Conservation (phyloP, 1,139 yeast species). For the Yamadazyma siamensis region DNA sequence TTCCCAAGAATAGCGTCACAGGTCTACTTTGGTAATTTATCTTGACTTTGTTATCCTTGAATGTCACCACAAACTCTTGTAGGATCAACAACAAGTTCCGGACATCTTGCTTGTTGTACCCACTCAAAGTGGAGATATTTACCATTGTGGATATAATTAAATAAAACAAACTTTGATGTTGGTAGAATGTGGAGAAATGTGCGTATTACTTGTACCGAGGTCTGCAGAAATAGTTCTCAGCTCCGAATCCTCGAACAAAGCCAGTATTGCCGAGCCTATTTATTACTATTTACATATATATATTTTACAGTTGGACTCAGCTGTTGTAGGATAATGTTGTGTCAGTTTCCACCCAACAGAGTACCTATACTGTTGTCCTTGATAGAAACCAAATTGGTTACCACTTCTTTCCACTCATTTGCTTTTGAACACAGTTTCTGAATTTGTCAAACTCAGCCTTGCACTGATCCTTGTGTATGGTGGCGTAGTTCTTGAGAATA, state of each 20-base stretch:
- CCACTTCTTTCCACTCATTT: constrained; percentile 12
- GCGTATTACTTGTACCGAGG: constrained; percentile 1
- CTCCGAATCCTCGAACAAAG: no score
- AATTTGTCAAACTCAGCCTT: constrained; percentile 53
- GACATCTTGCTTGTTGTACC: constrained; percentile 33
- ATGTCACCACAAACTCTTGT: constrained; percentile 37
- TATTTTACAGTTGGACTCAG: no score
- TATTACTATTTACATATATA: no score
- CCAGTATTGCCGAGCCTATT: no score
- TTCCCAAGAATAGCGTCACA: constrained; percentile 41
- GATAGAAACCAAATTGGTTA: no score
- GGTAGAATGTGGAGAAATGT: constrained; percentile 5
- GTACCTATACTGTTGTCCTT: no score
- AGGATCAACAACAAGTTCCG: constrained; percentile 31
- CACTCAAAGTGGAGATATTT: constrained; percentile 32
- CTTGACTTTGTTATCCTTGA: constrained; percentile 35
- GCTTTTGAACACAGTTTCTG: constrained; percentile 51
- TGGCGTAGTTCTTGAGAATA: constrained; percentile 51
- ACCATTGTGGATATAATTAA: constrained; percentile 28
- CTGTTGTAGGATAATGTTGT: no score
- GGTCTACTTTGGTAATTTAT: constrained; percentile 46
- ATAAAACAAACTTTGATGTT: not conserved
- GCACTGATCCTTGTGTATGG: constrained; percentile 55
- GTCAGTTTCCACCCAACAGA: no score
- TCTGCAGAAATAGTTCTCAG: no score